A percentile compares a stretch with the other conserved stretches of the same genome.
Evolutionary conservation across 2,329 filamentous ascomycete species (phyloP).

Genomic region (Fusarium kyushuense): DNA sequence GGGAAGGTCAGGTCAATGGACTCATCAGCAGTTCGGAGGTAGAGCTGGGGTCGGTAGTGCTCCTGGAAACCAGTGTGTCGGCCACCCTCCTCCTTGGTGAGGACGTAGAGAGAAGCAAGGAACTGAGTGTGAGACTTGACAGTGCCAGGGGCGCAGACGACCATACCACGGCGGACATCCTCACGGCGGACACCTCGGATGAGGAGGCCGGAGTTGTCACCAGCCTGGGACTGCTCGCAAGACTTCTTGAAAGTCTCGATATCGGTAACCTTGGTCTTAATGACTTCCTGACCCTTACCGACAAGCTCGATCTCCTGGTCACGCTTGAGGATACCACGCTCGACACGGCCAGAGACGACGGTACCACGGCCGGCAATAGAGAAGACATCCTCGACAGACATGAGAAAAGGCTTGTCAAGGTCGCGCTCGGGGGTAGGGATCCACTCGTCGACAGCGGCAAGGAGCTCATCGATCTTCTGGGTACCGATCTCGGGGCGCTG

Average conservation of each 20-base stretch:
- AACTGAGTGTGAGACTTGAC: constrained; percentile 92
- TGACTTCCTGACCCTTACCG: constrained; percentile 81
- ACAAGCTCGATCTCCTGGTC: constrained; percentile 95
- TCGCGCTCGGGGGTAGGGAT: constrained; percentile 96
- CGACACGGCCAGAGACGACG: constrained; percentile 95
- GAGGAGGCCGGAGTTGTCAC: constrained; percentile 97
- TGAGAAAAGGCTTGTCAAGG: constrained; percentile 98
- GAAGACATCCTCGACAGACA: constrained; percentile 96
- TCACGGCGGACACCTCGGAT: constrained; percentile 96
- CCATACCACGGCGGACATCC: constrained; percentile 95
- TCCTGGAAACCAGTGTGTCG: constrained; percentile 94
- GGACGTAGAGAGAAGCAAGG: constrained; percentile 94
- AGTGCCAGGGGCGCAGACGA: constrained; percentile 84
- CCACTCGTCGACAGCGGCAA: constrained; percentile 91
- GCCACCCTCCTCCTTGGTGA: constrained; percentile 97
- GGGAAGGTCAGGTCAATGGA: constrained; percentile 85
- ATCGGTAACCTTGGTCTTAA: constrained; percentile 99
- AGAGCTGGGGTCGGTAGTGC: constrained; percentile 98
- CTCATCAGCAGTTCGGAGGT: constrained; percentile 91
- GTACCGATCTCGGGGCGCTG: constrained; percentile 88
- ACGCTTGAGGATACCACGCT: constrained; percentile 93
- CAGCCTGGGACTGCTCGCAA: constrained; percentile 93
- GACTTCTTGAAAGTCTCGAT: constrained; percentile 99
- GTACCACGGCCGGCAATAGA: constrained; percentile 94
- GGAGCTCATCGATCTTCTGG: constrained; percentile 89